Evolutionary conservation across 208 protist genomes (phyloP), one percentile per base, ranked within the genome.

Genomic region (Herpetomonas tarakana): DNA sequence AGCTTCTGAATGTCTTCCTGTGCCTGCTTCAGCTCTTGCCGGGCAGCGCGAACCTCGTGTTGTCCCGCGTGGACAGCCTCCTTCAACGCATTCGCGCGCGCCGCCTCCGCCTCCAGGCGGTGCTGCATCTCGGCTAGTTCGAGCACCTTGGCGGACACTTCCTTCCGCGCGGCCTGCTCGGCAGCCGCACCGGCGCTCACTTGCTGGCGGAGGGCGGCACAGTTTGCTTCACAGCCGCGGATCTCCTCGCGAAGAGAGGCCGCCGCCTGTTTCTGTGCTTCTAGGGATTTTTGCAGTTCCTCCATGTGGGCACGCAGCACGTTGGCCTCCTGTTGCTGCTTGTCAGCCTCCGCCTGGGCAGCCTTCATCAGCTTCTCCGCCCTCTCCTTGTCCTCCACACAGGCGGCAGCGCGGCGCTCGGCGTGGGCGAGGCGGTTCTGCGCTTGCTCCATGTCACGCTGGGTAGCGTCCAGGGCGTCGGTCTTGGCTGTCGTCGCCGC

Each of bases 1-100:
- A 78, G 50, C 12, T 60, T 66, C 49, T 51, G 24, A 29, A 75
- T 6, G 41, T 83, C 77, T 3, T 71, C 78, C 7, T 60, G 38
- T 1, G 65, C 64, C 1, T 35, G 41, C 2, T 55, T 52, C 27
- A 65, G 35, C 28, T 66, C 53, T 38, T 30, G 21, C 52, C 56
- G 60, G 11, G 35, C 52, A 3, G 39, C 28, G 2, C 26, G 24
- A 3, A 46, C 25, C 50, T 81, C 69, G 45, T 69, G 68, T 60
- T 75, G 74, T 7, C 65, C 24, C 19, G 18, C 69, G 19, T 54
- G 55, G 19, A 64, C 27, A 1, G 54, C 39, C 16, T 62, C 59
- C 21, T 52, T 46, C 39, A 53, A 38, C 27, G 52, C 29, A 14
- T 44, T 29, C 24, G 52, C 31, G 35, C 44, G 56, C n/a, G 53